Conservation (phyloP, 441 rosid species). For the Pelargonium australe region DNA sequence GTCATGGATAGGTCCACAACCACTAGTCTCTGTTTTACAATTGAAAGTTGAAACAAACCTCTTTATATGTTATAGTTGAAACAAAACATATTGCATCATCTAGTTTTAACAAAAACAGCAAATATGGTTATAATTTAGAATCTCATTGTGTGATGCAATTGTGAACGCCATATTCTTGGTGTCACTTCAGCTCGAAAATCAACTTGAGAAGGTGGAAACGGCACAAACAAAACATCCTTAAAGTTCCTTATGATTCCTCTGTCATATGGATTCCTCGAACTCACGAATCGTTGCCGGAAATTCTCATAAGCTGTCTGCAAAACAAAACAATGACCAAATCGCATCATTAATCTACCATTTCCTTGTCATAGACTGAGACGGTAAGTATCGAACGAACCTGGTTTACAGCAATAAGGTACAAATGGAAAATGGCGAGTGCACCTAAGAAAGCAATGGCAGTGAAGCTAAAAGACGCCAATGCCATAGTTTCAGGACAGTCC, state of each 20-base stretch:
- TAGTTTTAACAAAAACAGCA: too few relatives aligned
- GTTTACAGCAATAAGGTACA: constrained; percentile 33
- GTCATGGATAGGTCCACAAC: neutral
- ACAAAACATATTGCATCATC: too few relatives aligned
- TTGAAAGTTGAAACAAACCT: neutral
- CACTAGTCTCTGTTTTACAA: neutral
- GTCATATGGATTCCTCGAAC: constrained; percentile 33
- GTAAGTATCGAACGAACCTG: constrained; percentile 28
- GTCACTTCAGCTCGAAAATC: constrained; percentile 38
- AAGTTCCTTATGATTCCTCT: constrained; percentile 32
- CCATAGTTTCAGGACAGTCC: constrained; percentile 29
- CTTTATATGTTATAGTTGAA: too few relatives aligned
- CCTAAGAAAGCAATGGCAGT: constrained; percentile 37
- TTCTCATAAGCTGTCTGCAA: constrained; percentile 48
- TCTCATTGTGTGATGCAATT: too few relatives aligned
- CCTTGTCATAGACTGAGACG: neutral
- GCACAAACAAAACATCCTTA: constrained; percentile 31
- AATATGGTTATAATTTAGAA: too few relatives aligned
- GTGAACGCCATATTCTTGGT: constrained; percentile 3
- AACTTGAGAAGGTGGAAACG: constrained; percentile 34
- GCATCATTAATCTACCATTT: neutral
- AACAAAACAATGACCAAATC: neutral
- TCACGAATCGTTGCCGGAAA: constrained; percentile 23
- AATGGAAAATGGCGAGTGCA: constrained; percentile 38
- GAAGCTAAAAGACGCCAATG: constrained; percentile 29